Base-by-base conservation (phyloP, 768 basidiomycete genomes). In the Infundibulicybe gibba region DNA sequence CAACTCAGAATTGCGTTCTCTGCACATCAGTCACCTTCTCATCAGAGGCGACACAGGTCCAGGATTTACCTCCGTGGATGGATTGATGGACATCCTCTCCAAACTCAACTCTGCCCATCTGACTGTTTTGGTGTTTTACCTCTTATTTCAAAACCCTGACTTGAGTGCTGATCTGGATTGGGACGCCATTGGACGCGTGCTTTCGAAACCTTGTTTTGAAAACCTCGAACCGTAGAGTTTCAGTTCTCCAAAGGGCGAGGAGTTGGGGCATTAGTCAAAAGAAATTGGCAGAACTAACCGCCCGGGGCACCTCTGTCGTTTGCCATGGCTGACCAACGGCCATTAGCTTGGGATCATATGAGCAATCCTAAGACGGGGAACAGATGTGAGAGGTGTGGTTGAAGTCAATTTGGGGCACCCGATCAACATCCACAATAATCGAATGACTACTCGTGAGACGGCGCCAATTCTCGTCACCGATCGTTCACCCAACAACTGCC, bases 11-110 rank as follows among this genome's bases (percentile, higher is more conserved):
- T 48, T 52, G 16, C 15, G 46, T 16, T 44, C 60, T 6, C 43
- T 61, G 15, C 51, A 45, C 46, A 57, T 61, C 51, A 60, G 49
- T 39, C 59, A 57, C 43, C 51, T 60, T 10, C 56, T 54, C 49
- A 55, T 59, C 51, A 53, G 51, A 32, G 15, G 34, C 16, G 13
- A 20, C 31, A 37, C 20, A 37, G 21, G 39, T n/a, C 38, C 37
- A 15, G 45, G 39, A 15, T 30, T 30, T 6, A 25, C 17, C 20
- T 31, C 51, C 15, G n/a, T 15, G n/a, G 49, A 54, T 43, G 48
- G 41, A 15, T 40, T 54, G 10, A 45, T 37, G 45, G 44, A 38
- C 6, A 54, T 50, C 35, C 48, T 54, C 41, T 49, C 50, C 0
- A 50, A 52, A 42, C 30, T 54, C 13, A 48, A 42, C 17, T 25